Conservation (phyloP, 2,329 filamentous ascomycete species). For the Diaporthe sp. region DNA sequence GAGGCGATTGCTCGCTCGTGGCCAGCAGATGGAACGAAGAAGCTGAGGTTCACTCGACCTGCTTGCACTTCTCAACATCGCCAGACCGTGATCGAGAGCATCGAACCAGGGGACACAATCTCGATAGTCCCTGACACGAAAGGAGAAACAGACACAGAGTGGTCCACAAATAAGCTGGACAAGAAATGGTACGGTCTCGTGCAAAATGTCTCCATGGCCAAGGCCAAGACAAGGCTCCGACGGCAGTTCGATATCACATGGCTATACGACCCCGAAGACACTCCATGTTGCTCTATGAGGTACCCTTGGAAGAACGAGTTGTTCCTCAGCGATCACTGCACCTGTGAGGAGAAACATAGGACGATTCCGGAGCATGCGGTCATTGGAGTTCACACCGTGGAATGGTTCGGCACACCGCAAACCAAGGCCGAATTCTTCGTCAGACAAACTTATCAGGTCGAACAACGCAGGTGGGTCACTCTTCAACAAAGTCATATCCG, state of each 20-base stretch:
- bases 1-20: constrained; percentile 42
- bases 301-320: constrained; percentile 82
- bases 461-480: constrained; percentile 73
- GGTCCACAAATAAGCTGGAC: constrained; percentile 65
- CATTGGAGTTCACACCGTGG: constrained; percentile 68
- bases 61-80: constrained; percentile 31
- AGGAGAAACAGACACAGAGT: constrained; percentile 62
- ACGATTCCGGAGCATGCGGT: constrained; percentile 69
- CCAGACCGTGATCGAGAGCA: constrained; percentile 47
- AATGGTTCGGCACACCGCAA: constrained; percentile 66
- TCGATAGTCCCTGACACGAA: constrained; percentile 60
- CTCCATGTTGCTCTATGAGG: constrained; percentile 74
- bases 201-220: constrained; percentile 62
- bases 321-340: constrained; percentile 83
- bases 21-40: background rate
- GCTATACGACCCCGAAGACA: constrained; percentile 80
- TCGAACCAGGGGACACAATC: constrained; percentile 63
- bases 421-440: constrained; percentile 72
- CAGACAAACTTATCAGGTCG: constrained; percentile 75
- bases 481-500: constrained; percentile 66
- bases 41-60: background rate
- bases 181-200: constrained; percentile 80
- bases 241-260: constrained; percentile 75
- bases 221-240: constrained; percentile 46
- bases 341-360: constrained; percentile 65